These are phyloP conservation scores for Somion occarium DNA, from an alignment of 1,284 basidiomycete species.

Conservation along the genomic window DNA sequence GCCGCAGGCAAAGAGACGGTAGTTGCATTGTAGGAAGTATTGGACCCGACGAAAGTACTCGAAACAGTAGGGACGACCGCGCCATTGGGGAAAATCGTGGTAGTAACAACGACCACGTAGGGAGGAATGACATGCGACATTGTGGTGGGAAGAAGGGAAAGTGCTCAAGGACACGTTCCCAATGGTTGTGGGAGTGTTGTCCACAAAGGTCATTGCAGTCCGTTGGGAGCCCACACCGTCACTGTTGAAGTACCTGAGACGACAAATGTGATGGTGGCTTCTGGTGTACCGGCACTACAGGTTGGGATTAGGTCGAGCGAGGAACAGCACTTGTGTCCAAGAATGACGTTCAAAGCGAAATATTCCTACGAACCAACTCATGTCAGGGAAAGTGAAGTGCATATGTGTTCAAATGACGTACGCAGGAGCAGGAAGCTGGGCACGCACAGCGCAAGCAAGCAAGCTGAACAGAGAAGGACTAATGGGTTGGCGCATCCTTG, in stretches of 20 bases:
- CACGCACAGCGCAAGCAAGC: neutral
- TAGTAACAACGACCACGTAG: too few relatives aligned
- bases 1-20: too few relatives aligned
- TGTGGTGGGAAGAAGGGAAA: too few relatives aligned
- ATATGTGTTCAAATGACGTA: neutral
- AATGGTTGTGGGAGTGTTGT: too few relatives aligned
- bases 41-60: too few relatives aligned
- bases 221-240: neutral
- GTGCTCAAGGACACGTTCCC: too few relatives aligned
- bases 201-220: too few relatives aligned
- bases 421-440: neutral
- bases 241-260: neutral
- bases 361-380: neutral
- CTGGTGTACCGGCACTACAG: neutral
- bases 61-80: too few relatives aligned
- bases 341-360: neutral
- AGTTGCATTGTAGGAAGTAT: too few relatives aligned
- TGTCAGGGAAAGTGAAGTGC: neutral
- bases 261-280: neutral
- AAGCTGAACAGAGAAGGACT: neutral
- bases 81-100: too few relatives aligned
- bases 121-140: too few relatives aligned
- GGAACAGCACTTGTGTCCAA: neutral
- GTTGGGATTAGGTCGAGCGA: neutral
- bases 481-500: neutral